Conservation (phyloP, 306 rosid species). For the Medicago truncatula region DNA sequence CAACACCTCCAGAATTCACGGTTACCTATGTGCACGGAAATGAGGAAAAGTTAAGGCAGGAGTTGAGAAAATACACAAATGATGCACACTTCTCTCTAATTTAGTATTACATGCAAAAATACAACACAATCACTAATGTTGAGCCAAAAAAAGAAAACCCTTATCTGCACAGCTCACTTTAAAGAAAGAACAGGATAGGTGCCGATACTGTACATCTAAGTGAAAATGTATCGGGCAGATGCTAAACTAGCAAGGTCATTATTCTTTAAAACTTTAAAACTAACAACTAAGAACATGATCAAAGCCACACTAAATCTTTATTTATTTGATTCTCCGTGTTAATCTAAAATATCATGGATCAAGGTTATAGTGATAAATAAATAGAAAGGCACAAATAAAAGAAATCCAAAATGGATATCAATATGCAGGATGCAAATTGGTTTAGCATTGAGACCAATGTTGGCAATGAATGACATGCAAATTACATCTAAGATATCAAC, state of each 20-base stretch:
- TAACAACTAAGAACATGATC: no score
- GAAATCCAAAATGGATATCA: slow-evolving; percentile 11
- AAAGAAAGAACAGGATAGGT: no score
- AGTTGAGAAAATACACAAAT: slow-evolving; percentile 36
- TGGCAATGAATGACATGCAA: not conserved
- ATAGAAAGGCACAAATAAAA: not conserved
- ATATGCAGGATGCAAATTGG: slow-evolving; percentile 1
- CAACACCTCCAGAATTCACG: slow-evolving; percentile 95
- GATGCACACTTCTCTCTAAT: slow-evolving; percentile 33
- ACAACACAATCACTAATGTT: slow-evolving; percentile 10
- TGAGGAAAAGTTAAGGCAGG: slow-evolving; percentile 45
- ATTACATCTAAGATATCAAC: slow-evolving; percentile 17
- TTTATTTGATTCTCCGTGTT: no score
- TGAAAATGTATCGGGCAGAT: no score
- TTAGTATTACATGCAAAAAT: not conserved
- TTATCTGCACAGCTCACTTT: no score
- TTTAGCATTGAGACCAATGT: not conserved
- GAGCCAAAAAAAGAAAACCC: no score
- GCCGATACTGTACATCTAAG: no score
- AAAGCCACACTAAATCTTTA: no score
- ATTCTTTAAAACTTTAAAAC: no score
- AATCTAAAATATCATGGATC: no score
- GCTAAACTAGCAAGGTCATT: no score
- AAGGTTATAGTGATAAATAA: not conserved
- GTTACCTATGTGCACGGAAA: slow-evolving; percentile 74